These are phyloP conservation scores for Salix caprea DNA, from an alignment of 345 rosid species.

Conservation along the genomic window DNA sequence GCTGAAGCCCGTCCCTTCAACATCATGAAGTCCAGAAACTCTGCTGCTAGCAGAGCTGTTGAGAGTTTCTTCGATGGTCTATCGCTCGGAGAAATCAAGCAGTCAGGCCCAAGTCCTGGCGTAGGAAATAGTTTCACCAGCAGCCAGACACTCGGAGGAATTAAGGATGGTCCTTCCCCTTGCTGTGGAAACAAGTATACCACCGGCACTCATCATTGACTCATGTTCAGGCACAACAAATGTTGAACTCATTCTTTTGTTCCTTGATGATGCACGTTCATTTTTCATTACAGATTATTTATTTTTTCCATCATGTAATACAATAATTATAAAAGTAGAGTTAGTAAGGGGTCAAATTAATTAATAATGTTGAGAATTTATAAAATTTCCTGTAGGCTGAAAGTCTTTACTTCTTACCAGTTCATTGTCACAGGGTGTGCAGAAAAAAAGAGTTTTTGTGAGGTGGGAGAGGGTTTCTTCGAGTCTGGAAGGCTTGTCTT, in stretches of 20 bases:
- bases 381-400: background rate
- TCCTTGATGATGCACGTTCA: background rate
- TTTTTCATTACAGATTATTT: background rate
- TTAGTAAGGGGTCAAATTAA: background rate
- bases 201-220: slow-evolving; percentile 2
- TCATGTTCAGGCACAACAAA: background rate
- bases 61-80: slow-evolving; percentile 36
- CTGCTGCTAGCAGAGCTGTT: slow-evolving; percentile 10
- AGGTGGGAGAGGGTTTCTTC: background rate
- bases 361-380: background rate
- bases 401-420: background rate
- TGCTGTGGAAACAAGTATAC: slow-evolving; percentile 31
- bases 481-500: background rate
- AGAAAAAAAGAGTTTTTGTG: background rate
- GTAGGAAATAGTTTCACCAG: background rate
- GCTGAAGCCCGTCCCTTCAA: slow-evolving; percentile 40
- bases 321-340: background rate
- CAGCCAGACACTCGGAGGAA: background rate
- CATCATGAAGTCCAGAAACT: slow-evolving; percentile 11
- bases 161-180: slow-evolving; percentile 32
- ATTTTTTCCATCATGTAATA: background rate
- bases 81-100: slow-evolving; percentile 43
- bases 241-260: background rate
- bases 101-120: slow-evolving; percentile 30
- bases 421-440: background rate